Evolutionary conservation across 345 rosid genomes (phyloP), one percentile per base, ranked within the genome.

Genomic region (Raphanus raphanistrum): DNA sequence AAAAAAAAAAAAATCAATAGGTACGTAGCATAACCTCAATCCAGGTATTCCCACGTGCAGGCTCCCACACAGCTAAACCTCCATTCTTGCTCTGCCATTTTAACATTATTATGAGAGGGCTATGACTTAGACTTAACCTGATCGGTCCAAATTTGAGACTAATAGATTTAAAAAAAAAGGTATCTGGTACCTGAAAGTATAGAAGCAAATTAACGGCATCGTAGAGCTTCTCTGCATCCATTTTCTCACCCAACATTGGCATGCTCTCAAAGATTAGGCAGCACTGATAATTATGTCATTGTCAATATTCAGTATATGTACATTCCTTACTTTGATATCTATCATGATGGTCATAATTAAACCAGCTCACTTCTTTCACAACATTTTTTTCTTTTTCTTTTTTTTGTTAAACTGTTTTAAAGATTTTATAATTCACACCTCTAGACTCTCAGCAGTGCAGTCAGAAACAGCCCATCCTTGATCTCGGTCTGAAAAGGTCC

Each of bases 191-290:
- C 94, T 90, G 97, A 13, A 90, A 68, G 12, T 89, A 86, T 21
- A 92, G 90, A 69, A 90, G 67, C 26, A 88, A 83, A 82, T 92
- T 87, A 21, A 88, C 92, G 50, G 91, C 90, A 85, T 90, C 94
- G 65, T 86, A 90, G 15, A 88, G 66, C 33, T 74, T 80, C 63
- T 82, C 86, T 57, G 84, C 81, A 26, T 76, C 70, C 70, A 76
- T 48, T 50, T 76, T 76, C 21, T 70, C 57, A 61, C 75, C 80
- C 50, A 76, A 35, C 4, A 76, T 31, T 0, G 79, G 55, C 70
- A 76, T 76, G 55, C 9, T 61, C 16, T 41, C 73, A 4, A 76
- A 62, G 28, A 50, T 17, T 9, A 54, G 27, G 59, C 59, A 54
- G 59, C 59, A 54, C 59, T 52, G 43, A 36, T 36, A 8, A 8